A percentile compares a stretch with the other conserved stretches of the same genome.
phyloP scores from a whole-genome alignment of 75 land plant genomes.

The Chamaecyparis obtusa region DNA sequence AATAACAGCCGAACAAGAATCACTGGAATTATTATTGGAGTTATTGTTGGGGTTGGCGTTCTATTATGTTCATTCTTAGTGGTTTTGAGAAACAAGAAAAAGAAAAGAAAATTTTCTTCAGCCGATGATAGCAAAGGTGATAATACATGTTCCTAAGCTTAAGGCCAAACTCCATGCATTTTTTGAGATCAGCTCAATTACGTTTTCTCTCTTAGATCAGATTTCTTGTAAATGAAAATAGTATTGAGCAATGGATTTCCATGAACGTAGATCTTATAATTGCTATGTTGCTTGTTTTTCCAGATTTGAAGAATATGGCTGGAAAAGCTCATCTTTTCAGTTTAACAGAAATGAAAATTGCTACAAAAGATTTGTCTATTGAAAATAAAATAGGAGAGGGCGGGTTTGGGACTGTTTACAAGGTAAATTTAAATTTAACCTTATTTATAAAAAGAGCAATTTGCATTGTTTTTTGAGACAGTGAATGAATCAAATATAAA shows the following conservation, averaged over 20 bases:
- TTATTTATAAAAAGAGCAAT: no score
- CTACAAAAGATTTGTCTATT: constrained; percentile 7
- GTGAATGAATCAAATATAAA: not conserved
- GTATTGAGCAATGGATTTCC: not conserved
- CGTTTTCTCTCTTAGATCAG: not conserved
- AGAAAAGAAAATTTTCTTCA: not conserved
- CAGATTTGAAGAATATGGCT: constrained; percentile 6
- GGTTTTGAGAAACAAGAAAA: not conserved
- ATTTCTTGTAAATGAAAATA: not conserved
- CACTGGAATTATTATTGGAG: not conserved
- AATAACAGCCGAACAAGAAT: not conserved
- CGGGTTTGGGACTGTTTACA: constrained; percentile 30
- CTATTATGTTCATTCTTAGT: not conserved
- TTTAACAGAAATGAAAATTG: not conserved
- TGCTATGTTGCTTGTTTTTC: not conserved
- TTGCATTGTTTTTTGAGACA: no score
- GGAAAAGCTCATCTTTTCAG: constrained; percentile 1
- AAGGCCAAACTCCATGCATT: not conserved
- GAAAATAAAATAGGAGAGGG: constrained; percentile 29
- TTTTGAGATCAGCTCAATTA: not conserved
- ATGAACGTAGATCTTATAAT: not conserved
- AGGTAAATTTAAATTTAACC: constrained; percentile 8
- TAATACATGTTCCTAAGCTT: not conserved
- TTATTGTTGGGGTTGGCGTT: not conserved
- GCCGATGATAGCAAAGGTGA: not conserved